phyloP scores from a whole-genome alignment of 306 rosid genomes.

The Parietaria judaica region DNA sequence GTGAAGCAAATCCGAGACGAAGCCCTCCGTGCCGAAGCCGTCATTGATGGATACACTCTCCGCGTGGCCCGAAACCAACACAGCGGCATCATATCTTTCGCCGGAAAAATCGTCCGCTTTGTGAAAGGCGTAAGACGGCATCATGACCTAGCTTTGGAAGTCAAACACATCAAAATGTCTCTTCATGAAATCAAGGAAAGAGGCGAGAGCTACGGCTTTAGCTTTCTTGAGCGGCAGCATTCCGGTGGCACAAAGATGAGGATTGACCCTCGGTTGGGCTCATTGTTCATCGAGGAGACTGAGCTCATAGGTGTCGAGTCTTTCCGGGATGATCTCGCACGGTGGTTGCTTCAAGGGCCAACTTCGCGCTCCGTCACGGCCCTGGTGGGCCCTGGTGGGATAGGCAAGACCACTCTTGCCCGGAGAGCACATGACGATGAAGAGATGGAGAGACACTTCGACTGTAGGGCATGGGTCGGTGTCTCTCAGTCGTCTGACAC shows the following conservation, averaged over 20 bases:
- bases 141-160: not conserved
- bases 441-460: not conserved
- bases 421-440: not conserved
- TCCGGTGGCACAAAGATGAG: not conserved
- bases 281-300: not conserved
- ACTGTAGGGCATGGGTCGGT: conserved; percentile 12
- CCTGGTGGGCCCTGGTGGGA: not conserved
- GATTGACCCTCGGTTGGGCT: not conserved
- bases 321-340: not conserved
- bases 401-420: not conserved
- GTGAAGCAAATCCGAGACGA: conserved; percentile 6
- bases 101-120: not conserved
- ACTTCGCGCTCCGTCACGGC: not conserved
- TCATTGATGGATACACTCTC: conserved; percentile 2
- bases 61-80: not conserved
- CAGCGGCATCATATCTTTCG: no score
- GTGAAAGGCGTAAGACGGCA: not conserved
- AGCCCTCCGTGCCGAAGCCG: conserved; percentile 1
- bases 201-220: not conserved
- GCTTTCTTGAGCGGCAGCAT: not conserved
- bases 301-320: not conserved
- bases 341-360: not conserved
- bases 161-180: not conserved
- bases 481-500: not conserved
- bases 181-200: conserved; percentile 6